These are phyloP conservation scores for Parafenestella ontariensis DNA, from an alignment of 2,329 filamentous ascomycete genomes.

Conservation along the genomic window DNA sequence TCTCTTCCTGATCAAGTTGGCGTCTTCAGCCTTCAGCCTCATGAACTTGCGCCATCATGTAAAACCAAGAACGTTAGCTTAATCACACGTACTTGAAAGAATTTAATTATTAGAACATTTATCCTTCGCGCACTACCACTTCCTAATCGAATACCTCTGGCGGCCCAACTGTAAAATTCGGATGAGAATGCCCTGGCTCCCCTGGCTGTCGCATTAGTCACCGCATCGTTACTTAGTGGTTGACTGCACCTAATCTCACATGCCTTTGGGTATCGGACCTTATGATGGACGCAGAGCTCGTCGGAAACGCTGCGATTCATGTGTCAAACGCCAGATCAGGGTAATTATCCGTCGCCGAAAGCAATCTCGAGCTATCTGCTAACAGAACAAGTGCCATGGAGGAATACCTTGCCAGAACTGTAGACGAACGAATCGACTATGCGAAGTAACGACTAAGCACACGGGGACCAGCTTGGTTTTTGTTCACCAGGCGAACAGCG, in stretches of 20 bases:
- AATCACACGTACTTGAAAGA: neutral
- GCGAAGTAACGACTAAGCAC: conserved; percentile 9
- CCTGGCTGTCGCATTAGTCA: neutral
- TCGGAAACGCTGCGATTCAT: conserved; percentile 34
- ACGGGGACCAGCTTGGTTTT: conserved; percentile 20
- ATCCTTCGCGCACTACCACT: conserved; percentile 10
- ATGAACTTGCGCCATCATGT: neutral
- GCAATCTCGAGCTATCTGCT: neutral
- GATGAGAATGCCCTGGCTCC: neutral
- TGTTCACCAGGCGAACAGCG: conserved; percentile 8
- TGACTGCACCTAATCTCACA: neutral
- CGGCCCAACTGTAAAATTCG: neutral
- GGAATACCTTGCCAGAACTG: conserved; percentile 32
- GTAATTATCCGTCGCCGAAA: conserved; percentile 6
- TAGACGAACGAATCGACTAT: conserved; percentile 21
- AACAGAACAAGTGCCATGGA: conserved; percentile 27
- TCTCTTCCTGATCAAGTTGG: conserved; percentile 21
- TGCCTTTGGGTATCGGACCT: conserved; percentile 29
- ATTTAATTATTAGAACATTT: neutral
- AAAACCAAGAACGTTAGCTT: neutral
- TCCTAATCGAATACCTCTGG: conserved; percentile 6
- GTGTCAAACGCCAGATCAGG: conserved; percentile 36
- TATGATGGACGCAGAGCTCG: conserved; percentile 38
- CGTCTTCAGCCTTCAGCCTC: neutral
- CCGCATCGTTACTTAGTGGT: neutral